Evolutionary conservation across 352 stramenopile genomes (phyloP).

Genomic region (Pythium monospermum): DNA sequence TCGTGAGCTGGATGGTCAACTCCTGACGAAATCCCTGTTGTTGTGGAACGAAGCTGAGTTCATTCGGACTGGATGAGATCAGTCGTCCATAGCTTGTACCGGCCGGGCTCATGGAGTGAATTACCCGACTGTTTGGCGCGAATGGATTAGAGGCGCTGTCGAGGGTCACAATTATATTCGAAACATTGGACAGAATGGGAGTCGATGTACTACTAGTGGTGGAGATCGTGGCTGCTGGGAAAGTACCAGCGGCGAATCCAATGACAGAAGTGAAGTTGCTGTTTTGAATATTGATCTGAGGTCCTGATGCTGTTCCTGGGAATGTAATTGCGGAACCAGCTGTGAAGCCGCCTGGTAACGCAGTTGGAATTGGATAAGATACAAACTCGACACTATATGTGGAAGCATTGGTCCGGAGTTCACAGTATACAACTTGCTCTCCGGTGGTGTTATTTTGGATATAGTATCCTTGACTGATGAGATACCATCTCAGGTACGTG

Average conservation of each 20-base stretch:
- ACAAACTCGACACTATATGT: background rate
- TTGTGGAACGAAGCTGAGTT: background rate
- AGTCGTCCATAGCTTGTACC: background rate
- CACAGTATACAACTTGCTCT: background rate
- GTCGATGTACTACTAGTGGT: background rate
- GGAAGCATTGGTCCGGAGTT: background rate
- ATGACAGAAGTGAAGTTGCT: background rate
- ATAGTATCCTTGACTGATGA: background rate
- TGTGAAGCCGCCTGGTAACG: background rate
- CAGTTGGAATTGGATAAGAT: background rate
- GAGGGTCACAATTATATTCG: background rate
- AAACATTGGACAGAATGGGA: background rate
- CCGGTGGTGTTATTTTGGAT: background rate
- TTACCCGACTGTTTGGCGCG: background rate
- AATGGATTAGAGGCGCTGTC: background rate
- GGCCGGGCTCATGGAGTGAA: background rate
- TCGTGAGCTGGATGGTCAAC: background rate
- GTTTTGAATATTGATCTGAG: background rate
- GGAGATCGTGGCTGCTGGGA: background rate
- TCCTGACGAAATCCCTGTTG: background rate
- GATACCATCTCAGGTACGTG: background rate
- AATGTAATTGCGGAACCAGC: background rate
- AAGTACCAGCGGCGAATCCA: background rate
- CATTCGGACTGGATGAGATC: background rate
- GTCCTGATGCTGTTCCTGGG: background rate